phyloP scores from a whole-genome alignment of 2,329 filamentous ascomycete species.

The Trichoderma aggressivum region DNA sequence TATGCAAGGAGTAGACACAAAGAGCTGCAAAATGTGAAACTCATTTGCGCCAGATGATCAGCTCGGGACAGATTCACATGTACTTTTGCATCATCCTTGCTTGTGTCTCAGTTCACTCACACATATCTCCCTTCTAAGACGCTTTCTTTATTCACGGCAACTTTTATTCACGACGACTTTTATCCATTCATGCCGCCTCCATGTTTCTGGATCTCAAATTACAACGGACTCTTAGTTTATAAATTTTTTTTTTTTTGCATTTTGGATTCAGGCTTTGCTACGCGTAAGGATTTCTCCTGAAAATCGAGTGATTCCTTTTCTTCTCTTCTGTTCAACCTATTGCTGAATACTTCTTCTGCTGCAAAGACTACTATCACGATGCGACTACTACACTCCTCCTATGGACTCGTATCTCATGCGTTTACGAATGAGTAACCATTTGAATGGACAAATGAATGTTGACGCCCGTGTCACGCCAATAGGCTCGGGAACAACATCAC shows the following conservation, averaged over 20 bases:
- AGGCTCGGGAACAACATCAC: too few relatives aligned
- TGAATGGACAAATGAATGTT: neutral
- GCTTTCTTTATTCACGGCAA: neutral
- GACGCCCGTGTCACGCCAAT: neutral
- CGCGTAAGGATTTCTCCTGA: neutral
- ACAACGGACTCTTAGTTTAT: neutral
- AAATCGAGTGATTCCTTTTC: neutral
- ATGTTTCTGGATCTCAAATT: neutral
- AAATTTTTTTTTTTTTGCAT: too few relatives aligned
- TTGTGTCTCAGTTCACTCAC: neutral
- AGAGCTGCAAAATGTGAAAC: neutral
- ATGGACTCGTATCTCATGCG: neutral
- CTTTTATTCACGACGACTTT: neutral
- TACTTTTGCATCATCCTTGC: neutral
- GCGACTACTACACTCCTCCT: neutral
- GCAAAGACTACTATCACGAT: neutral
- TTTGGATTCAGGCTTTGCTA: neutral
- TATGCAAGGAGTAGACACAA: neutral
- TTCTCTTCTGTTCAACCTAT: too few relatives aligned
- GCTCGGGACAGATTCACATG: neutral
- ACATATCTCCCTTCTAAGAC: neutral
- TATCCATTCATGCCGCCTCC: neutral
- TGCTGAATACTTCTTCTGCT: neutral
- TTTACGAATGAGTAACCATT: neutral
- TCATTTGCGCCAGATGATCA: neutral